These are phyloP conservation scores for Aspergillus sp. DNA, from an alignment of 2,329 filamentous ascomycete species.

Conservation along the genomic window DNA sequence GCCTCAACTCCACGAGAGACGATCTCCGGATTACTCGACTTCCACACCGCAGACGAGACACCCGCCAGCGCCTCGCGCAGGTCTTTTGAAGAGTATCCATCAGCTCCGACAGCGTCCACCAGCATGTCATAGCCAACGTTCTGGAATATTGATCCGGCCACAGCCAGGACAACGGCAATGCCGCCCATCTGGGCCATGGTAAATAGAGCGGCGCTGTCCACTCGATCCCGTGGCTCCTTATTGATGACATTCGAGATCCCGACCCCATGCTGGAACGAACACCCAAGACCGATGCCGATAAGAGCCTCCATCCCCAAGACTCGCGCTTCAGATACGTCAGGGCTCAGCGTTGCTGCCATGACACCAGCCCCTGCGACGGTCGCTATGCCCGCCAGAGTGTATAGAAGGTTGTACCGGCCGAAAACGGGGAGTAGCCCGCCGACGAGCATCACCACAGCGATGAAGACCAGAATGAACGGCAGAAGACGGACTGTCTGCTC, in stretches of 20 bases:
- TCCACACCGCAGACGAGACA: slow-evolving; percentile 10
- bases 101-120: slow-evolving; percentile 1
- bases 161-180: slow-evolving; percentile 3
- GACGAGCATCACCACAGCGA: not conserved
- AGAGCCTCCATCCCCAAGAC: slow-evolving; percentile 12
- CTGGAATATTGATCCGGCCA: slow-evolving; percentile 11
- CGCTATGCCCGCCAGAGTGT: not conserved
- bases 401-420: slow-evolving; percentile 2
- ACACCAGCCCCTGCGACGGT: not conserved
- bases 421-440: not conserved
- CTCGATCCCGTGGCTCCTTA: slow-evolving; percentile 4
- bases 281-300: slow-evolving; percentile 10
- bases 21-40: not conserved
- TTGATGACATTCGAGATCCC: slow-evolving; percentile 13
- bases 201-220: slow-evolving; percentile 8
- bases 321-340: not conserved
- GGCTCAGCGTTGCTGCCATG: slow-evolving; percentile 6
- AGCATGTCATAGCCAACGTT: slow-evolving; percentile 8
- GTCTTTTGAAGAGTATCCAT: slow-evolving; percentile 5
- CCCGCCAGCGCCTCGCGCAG: slow-evolving; percentile 10
- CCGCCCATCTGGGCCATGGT: slow-evolving; percentile 12
- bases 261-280: slow-evolving; percentile 14
- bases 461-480: slow-evolving; percentile 9
- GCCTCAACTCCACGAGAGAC: not conserved
- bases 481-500: slow-evolving; percentile 23